phyloP scores from a whole-genome alignment of 2,329 filamentous ascomycete genomes.

The Diaporthe helianthi region DNA sequence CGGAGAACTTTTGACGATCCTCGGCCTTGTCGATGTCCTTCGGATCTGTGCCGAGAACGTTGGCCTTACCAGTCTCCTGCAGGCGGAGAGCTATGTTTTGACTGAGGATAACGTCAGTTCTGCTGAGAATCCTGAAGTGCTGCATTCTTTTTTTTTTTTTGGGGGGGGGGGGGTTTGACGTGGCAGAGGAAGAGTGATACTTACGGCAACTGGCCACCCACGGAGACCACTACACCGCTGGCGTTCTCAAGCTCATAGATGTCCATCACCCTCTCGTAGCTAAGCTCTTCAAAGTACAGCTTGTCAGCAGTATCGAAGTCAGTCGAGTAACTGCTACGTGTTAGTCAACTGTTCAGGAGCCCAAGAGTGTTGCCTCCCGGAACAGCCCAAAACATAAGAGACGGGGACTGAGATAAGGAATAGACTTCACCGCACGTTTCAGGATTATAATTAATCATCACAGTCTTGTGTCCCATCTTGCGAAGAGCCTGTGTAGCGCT shows the following conservation, averaged over 20 bases:
- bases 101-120: neutral
- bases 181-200: neutral
- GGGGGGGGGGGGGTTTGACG: no score
- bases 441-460: conserved; percentile 95
- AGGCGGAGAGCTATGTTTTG: conserved; percentile 97
- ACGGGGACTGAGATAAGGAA: no score
- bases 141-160: no score
- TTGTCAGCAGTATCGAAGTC: conserved; percentile 91
- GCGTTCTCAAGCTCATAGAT: conserved; percentile 93
- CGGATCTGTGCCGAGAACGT: conserved; percentile 90
- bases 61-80: conserved; percentile 88
- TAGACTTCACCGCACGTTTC: conserved; percentile 66
- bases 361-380: no score
- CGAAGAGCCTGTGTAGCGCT: conserved; percentile 85
- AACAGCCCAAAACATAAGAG: no score
- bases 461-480: conserved; percentile 91
- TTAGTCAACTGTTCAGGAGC: no score
- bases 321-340: conserved; percentile 51
- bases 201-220: conserved; percentile 58
- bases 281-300: conserved; percentile 96
- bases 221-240: conserved; percentile 89
- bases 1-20: conserved; percentile 97
- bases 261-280: conserved; percentile 98
- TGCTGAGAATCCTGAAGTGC: no score
- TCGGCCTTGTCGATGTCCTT: conserved; percentile 97